phyloP scores from a whole-genome alignment of 352 stramenopile species.

The Aphanomyces invadans region DNA sequence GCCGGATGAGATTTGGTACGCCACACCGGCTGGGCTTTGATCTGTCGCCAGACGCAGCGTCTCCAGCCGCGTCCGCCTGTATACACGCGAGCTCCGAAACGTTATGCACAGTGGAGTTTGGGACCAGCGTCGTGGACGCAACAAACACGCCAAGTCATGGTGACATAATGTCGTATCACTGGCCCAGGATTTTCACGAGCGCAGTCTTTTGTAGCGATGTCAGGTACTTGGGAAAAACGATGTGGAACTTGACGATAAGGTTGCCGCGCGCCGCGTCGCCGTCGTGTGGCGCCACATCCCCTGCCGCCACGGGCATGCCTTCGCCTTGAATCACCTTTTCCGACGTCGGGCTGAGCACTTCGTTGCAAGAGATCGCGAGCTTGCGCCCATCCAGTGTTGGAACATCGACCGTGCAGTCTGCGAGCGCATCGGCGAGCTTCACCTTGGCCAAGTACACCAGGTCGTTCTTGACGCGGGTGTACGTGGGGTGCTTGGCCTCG shows the following conservation, averaged over 20 bases:
- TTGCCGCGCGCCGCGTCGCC: conserved; percentile 69
- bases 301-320: conserved; percentile 88
- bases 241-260: conserved; percentile 93
- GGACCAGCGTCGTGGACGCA: too few relatives aligned
- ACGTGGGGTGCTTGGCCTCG: conserved; percentile 76
- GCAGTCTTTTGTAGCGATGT: conserved; percentile 87
- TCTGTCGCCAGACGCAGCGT: neutral
- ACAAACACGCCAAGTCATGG: too few relatives aligned
- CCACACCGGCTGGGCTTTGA: neutral
- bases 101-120: neutral
- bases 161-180: conserved; percentile 18
- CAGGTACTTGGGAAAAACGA: conserved; percentile 92
- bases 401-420: conserved; percentile 91
- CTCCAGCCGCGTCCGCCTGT: neutral
- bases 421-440: conserved; percentile 92
- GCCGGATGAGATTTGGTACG: neutral
- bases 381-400: conserved; percentile 92
- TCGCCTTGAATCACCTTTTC: conserved; percentile 90
- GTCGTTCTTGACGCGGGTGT: conserved; percentile 87
- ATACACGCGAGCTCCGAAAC: neutral
- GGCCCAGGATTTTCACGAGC: conserved; percentile 72
- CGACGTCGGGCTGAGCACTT: conserved; percentile 85
- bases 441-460: conserved; percentile 91
- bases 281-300: conserved; percentile 20
- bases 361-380: conserved; percentile 89